These are phyloP conservation scores for Candida pseudoglaebosa DNA, from an alignment of 805 yeast genomes.

Conservation along the genomic window DNA sequence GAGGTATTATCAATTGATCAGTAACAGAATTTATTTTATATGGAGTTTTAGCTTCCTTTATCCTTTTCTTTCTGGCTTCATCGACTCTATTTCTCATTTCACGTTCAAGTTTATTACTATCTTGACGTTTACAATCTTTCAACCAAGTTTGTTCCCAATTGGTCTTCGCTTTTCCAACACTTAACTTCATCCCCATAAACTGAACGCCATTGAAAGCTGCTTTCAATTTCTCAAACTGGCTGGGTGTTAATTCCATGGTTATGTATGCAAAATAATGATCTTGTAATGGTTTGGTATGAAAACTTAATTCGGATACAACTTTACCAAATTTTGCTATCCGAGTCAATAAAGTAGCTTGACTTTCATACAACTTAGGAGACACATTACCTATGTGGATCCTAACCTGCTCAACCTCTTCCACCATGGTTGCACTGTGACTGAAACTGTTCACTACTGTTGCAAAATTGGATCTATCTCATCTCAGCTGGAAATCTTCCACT, in stretches of 20 bases:
- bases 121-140: constrained; percentile 42
- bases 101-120: constrained; percentile 22
- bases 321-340: constrained; percentile 66
- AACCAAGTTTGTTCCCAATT: constrained; percentile 45
- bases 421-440: background rate
- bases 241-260: constrained; percentile 49
- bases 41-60: constrained; percentile 37
- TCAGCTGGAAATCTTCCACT: background rate
- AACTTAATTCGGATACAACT: constrained; percentile 42
- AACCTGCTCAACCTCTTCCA: background rate
- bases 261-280: constrained; percentile 64
- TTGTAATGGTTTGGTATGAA: constrained; percentile 51
- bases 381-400: constrained; percentile 68
- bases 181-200: constrained; percentile 69
- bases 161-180: constrained; percentile 60
- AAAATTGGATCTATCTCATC: background rate
- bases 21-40: constrained; percentile 21
- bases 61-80: constrained; percentile 32
- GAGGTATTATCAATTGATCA: constrained; percentile 13
- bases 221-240: constrained; percentile 47
- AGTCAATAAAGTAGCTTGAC: constrained; percentile 41
- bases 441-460: too few relatives aligned
- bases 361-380: constrained; percentile 47
- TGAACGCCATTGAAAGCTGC: constrained; percentile 63
- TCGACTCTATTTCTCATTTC: constrained; percentile 29